Conservation (phyloP, 306 rosid genomes). For the Rosa persica region DNA sequence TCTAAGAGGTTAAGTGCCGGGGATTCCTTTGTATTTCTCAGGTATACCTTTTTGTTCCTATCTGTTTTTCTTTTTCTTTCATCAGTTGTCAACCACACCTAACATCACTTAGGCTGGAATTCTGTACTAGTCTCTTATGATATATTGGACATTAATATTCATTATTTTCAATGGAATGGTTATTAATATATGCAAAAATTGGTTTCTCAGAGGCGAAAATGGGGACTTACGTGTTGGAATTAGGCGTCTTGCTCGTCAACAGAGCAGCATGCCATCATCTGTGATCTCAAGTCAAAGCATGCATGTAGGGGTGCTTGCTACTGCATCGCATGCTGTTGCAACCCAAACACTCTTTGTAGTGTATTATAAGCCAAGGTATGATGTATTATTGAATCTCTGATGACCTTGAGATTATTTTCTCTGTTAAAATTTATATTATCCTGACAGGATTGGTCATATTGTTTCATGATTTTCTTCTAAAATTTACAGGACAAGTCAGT, state of each 20-base stretch:
- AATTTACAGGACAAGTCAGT: constrained; percentile 68
- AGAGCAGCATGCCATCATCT: constrained; percentile 82
- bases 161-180: constrained; percentile 11
- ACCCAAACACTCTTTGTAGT: constrained; percentile 76
- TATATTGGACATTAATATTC: background rate
- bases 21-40: constrained; percentile 84
- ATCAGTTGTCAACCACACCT: background rate
- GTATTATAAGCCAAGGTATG: constrained; percentile 87
- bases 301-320: constrained; percentile 96
- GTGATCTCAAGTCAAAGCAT: constrained; percentile 94
- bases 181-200: constrained; percentile 29
- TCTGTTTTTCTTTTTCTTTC: constrained; percentile 9
- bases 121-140: background rate
- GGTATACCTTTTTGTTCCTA: constrained; percentile 35
- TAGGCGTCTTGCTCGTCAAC: constrained; percentile 78
- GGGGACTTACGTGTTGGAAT: constrained; percentile 92
- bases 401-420: background rate
- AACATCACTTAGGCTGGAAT: background rate
- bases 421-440: background rate
- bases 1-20: constrained; percentile 93
- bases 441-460: constrained; percentile 6
- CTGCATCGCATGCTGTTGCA: constrained; percentile 92
- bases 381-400: constrained; percentile 12
- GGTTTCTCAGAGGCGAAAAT: constrained; percentile 54
- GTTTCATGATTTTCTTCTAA: constrained; percentile 20